Percentiles rank a stretch among this genome's conserved stretches.
phyloP scores from a whole-genome alignment of 2,329 filamentous ascomycete genomes.

The Chaetothyriales sp. region DNA sequence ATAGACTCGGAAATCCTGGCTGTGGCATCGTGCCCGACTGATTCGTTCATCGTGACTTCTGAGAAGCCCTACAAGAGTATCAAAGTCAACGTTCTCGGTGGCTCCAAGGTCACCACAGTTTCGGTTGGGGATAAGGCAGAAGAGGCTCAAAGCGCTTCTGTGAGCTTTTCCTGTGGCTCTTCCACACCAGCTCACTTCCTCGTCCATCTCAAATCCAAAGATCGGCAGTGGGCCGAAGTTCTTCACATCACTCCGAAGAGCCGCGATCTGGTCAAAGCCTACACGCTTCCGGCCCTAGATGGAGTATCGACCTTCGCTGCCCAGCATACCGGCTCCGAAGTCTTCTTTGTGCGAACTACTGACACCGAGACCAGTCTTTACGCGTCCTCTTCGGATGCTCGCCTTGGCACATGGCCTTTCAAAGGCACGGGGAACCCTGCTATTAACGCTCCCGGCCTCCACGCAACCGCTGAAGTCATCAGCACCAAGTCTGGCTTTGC shows the following conservation, averaged over 20 bases:
- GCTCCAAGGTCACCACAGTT: constrained; percentile 27
- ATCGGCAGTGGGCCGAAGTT: constrained; percentile 67
- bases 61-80: constrained; percentile 31
- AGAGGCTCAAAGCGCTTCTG: constrained; percentile 41
- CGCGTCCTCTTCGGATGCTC: constrained; percentile 62
- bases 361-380: constrained; percentile 59
- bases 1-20: constrained; percentile 56
- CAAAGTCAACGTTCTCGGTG: constrained; percentile 33
- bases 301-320: constrained; percentile 65
- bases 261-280: constrained; percentile 58
- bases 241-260: constrained; percentile 67
- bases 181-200: constrained; percentile 71
- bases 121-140: constrained; percentile 28
- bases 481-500: constrained; percentile 55
- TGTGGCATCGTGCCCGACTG: constrained; percentile 23
- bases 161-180: constrained; percentile 61
- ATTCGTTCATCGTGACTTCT: constrained; percentile 32
- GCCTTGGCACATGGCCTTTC: constrained; percentile 61
- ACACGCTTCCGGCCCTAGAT: constrained; percentile 58
- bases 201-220: constrained; percentile 60
- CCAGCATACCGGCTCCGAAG: constrained; percentile 63
- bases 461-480: constrained; percentile 71
- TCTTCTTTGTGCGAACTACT: constrained; percentile 78
- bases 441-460: constrained; percentile 26
- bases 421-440: constrained; percentile 29